Base-by-base conservation (phyloP, 352 stramenopile genomes). In the Globisporangium viniferum region DNA sequence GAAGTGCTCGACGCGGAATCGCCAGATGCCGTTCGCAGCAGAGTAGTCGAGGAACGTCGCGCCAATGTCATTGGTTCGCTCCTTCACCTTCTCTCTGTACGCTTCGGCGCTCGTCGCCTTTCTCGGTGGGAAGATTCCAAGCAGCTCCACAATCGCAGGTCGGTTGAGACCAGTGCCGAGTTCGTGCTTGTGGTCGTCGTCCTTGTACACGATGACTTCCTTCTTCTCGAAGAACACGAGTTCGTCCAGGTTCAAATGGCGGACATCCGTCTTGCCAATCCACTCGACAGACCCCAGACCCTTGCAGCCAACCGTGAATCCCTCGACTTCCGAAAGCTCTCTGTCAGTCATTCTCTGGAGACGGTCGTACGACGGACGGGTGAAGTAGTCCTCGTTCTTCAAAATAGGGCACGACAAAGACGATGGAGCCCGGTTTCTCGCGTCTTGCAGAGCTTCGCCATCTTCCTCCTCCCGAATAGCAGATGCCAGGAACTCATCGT, bases 1-100 rank as follows among this genome's bases (percentile, higher is more conserved):
- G 51, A 95, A 95, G 59, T 95, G 88, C 64, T 95, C 86, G 20
- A 94, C 88, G 35, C 86, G 83, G 70, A 95, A 95, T 31, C 86
- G 82, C 88, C 88, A 95, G 65, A 94, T 83, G 57, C 88, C 88
- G 33, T 80, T 89, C 15, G 88, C 79, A 10, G 76, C 72, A 10
- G 78, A 80, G 70, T 95, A 95, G 64, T 94, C 86, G 12, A 95
- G 72, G 66, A 86, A 93, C 5, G 77, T 92, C 35, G 88, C 85
- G 35, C 83, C 84, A 63, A 94, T 94, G 67, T 92, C 83, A 33
- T 79, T 69, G 18, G 88, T 95, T 10, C 88, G 82, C 54, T 84
- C 75, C 65, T 90, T 91, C 55, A 95, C 88, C 59, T 86, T 81
- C 53, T 94, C 84, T 48, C 82, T 82, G 73, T 95, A 95, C 49